phyloP scores from a whole-genome alignment of 257 asterid genomes.

The Capsicum pubescens region DNA sequence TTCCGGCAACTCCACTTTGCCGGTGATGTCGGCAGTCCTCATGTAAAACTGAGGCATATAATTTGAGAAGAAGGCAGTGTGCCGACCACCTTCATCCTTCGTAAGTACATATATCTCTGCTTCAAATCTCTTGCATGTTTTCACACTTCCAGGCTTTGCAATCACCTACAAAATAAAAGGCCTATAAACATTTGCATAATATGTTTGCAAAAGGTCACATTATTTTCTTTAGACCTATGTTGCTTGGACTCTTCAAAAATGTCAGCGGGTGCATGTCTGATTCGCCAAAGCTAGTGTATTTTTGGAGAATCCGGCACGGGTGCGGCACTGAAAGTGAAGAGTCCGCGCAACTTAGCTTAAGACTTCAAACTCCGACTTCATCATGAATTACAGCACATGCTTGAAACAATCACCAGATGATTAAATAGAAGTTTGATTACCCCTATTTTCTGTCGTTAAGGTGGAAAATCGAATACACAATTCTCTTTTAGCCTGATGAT shows the following conservation, averaged over 20 bases:
- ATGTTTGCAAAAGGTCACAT: neutral
- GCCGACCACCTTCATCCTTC: slow-evolving; percentile 99
- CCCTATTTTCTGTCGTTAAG: neutral
- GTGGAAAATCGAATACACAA: neutral
- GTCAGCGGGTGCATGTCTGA: too few relatives aligned
- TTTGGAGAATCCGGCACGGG: too few relatives aligned
- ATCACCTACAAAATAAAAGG: slow-evolving; percentile 60
- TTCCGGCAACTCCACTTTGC: slow-evolving; percentile 96
- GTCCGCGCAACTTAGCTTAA: neutral
- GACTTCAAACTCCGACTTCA: neutral
- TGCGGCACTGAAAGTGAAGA: too few relatives aligned
- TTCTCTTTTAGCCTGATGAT: slow-evolving; percentile 17
- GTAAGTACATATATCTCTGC: slow-evolving; percentile 99
- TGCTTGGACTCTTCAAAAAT: too few relatives aligned
- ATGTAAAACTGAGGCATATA: slow-evolving; percentile 95
- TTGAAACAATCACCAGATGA: neutral
- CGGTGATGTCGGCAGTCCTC: slow-evolving; percentile 98
- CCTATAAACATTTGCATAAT: neutral
- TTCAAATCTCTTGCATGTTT: slow-evolving; percentile 89
- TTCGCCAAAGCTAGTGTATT: too few relatives aligned
- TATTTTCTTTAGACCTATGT: neutral
- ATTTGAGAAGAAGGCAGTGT: slow-evolving; percentile 95
- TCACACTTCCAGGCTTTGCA: slow-evolving; percentile 85
- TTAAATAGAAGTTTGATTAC: neutral
- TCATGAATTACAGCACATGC: neutral